Conservation (phyloP, 306 rosid species). For the Sesbania bispinosa region DNA sequence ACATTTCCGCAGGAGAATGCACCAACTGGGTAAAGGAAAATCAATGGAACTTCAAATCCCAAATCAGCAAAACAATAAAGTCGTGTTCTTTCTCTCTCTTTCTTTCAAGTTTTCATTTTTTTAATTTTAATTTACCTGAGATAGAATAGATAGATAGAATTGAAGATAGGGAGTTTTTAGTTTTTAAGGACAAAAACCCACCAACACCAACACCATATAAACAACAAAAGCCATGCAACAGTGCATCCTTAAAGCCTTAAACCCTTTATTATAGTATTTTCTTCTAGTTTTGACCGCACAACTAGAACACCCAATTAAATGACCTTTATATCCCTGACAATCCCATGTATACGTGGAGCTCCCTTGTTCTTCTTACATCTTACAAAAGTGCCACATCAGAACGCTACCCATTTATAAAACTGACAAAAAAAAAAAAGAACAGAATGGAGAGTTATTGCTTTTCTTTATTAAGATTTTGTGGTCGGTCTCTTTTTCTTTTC, state of each 20-base stretch:
- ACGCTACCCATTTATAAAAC: too few relatives aligned
- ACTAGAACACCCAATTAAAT: not conserved
- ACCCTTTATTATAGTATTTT: not conserved
- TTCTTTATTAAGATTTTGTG: too few relatives aligned
- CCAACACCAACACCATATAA: not conserved
- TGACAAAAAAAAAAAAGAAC: too few relatives aligned
- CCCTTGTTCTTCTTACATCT: not conserved
- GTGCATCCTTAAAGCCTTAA: constrained; percentile 59
- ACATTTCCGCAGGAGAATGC: constrained; percentile 6
- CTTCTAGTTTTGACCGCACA: not conserved
- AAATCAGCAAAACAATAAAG: not conserved
- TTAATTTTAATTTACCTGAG: not conserved
- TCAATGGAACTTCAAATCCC: constrained; percentile 30
- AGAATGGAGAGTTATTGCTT: too few relatives aligned
- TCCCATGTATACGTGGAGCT: not conserved
- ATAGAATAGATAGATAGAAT: too few relatives aligned
- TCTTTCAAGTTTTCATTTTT: not conserved
- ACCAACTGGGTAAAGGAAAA: constrained; percentile 3
- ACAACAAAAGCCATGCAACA: constrained; percentile 47
- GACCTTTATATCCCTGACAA: too few relatives aligned
- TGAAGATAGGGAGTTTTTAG: too few relatives aligned
- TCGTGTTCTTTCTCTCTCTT: not conserved
- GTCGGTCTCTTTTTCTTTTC: too few relatives aligned
- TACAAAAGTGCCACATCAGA: not conserved
- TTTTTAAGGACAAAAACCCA: too few relatives aligned